Percentiles rank a stretch among this genome's conserved stretches.
Conservation (phyloP, 2,329 filamentous ascomycete genomes). For the Hypoxylon sp. region DNA sequence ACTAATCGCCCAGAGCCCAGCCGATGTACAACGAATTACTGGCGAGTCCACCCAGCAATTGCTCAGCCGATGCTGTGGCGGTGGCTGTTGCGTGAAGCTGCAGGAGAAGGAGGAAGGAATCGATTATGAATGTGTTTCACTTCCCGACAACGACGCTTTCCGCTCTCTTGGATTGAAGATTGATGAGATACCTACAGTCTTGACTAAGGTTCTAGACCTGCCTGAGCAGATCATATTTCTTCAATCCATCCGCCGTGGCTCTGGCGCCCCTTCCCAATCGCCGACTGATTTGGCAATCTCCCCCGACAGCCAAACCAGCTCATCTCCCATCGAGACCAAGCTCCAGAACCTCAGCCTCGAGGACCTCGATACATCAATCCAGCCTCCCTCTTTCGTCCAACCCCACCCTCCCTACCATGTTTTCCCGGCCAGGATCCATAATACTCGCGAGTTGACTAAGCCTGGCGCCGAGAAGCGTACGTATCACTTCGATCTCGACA, state of each 20-base stretch:
- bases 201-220: conserved; percentile 79
- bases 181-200: conserved; percentile 77
- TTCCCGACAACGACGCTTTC: conserved; percentile 89
- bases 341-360: conserved; percentile 56
- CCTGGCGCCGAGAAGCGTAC: conserved; percentile 95
- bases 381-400: conserved; percentile 91
- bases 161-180: conserved; percentile 83
- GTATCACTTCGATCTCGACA: conserved; percentile 96
- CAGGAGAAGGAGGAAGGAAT: conserved; percentile 61
- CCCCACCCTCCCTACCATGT: conserved; percentile 95
- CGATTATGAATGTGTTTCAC: conserved; percentile 66
- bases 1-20: conserved; percentile 74
- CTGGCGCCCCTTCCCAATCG: conserved; percentile 60
- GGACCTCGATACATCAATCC: conserved; percentile 70
- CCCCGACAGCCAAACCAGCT: conserved; percentile 59
- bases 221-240: conserved; percentile 83
- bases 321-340: conserved; percentile 38
- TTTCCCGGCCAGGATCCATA: conserved; percentile 88
- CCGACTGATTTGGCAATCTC: conserved; percentile 67
- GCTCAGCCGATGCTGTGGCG: conserved; percentile 74
- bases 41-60: conserved; percentile 74
- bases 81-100: conserved; percentile 72
- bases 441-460: conserved; percentile 87
- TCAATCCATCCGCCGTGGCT: conserved; percentile 66
- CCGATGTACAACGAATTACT: conserved; percentile 74